Base-by-base conservation (phyloP, 164 flowering plant genomes). In the Pachysandra terminalis region DNA sequence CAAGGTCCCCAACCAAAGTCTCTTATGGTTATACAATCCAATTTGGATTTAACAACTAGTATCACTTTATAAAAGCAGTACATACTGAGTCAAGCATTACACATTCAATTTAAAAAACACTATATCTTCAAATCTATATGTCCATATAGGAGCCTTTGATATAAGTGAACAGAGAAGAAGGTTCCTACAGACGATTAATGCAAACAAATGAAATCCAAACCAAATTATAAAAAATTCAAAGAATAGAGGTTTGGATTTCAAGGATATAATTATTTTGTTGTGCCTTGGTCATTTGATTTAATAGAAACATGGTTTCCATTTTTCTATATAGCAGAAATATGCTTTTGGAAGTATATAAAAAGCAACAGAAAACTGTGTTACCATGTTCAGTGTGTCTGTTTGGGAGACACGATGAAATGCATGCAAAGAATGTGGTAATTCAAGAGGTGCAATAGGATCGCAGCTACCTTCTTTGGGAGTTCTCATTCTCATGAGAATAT, bases 391-490 rank as follows among this genome's bases (percentile, higher is more conserved):
- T 67, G 71, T 40, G 70, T 94, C 93, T n/a, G 82, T 69, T 8
- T 72, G 62, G 49, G 93, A 84, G 56, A 90, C 89, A 24, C 90
- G 93, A 25, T 88, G 91, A 74, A 91, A 82, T 69, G 97, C 93
- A 78, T 90, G 98, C 82, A 94, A 75, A 28, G 97, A 87, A 78
- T 90, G 96, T n/a, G 97, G 97, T 59, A 94, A 81, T 22, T 88
- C 98, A 24, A 90, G 89, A 63, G 96, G 90, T 48, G 96, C 86
- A 77, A 90, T 79, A 19, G 96, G 95, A 60, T 94, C 96, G 76
- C 89, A 90, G 35, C 86, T 49, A 59, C 88, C 90, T 65, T 84
- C 83, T 66, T 79, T 72, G 19, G 91, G 95, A 67, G 75, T 76
- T 75, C 67, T 88, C 96, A 94, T 90, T 76, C 90, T 83, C 97